Conservation (phyloP, 176 grass and related monocot species). For the Bromus sterilis region DNA sequence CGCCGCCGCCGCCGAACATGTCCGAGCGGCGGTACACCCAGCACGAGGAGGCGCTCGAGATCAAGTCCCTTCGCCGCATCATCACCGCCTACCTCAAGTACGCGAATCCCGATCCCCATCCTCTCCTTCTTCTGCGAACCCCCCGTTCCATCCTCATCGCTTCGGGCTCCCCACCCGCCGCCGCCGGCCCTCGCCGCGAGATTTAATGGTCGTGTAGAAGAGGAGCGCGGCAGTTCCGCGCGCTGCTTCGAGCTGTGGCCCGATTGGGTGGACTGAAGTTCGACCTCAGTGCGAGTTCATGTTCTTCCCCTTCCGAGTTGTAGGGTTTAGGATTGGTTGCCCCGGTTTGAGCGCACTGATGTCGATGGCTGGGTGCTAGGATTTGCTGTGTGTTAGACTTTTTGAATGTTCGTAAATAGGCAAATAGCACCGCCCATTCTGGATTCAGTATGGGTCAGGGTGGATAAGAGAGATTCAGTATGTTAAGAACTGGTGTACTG, state of each 20-base stretch:
- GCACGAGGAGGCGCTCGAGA: constrained; percentile 82
- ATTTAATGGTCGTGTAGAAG: neutral
- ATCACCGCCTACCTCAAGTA: constrained; percentile 92
- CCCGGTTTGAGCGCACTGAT: neutral
- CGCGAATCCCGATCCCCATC: neutral
- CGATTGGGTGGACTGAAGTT: neutral
- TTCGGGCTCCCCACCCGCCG: neutral
- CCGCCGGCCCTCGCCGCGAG: neutral
- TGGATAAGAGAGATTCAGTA: neutral
- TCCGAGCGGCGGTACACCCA: constrained; percentile 75
- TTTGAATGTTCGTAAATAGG: neutral
- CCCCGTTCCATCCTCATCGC: neutral
- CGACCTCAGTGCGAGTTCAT: neutral
- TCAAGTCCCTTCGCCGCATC: constrained; percentile 90
- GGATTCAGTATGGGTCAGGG: neutral
- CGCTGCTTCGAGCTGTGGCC: neutral
- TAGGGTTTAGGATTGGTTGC: constrained; percentile 11
- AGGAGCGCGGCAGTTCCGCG: neutral
- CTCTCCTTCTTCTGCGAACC: neutral
- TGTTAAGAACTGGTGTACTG: neutral
- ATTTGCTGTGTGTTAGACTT: neutral
- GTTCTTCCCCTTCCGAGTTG: neutral
- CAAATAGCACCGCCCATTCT: neutral
- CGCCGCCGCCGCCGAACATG: constrained; percentile 39
- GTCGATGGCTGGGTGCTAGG: neutral